Conservation (phyloP, 2,329 filamentous ascomycete species). For the Paramyrothecium roridum region DNA sequence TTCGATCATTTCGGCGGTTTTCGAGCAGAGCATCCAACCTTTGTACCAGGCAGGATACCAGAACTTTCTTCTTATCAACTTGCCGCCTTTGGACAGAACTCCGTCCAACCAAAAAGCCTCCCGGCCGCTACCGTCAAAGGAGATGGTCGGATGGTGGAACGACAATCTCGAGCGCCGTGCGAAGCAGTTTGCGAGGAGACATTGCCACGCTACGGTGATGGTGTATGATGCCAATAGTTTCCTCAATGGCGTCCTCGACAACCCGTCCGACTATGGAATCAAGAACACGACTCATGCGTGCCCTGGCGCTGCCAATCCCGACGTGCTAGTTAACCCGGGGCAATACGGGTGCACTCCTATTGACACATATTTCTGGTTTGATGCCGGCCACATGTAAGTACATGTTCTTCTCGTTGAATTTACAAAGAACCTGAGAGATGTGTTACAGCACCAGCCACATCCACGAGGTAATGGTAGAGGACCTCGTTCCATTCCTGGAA, state of each 20-base stretch:
- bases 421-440: neutral
- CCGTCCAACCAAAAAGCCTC: neutral
- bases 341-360: slow-evolving; percentile 1
- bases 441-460: slow-evolving; percentile 1
- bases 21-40: slow-evolving; percentile 2
- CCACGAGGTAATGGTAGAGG: slow-evolving; percentile 2
- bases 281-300: slow-evolving; percentile 5
- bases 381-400: slow-evolving; percentile 8
- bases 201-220: slow-evolving; percentile 1
- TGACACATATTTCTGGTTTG: slow-evolving; percentile 6
- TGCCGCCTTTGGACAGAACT: slow-evolving; percentile 5
- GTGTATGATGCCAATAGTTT: slow-evolving; percentile 7
- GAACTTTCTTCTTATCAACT: slow-evolving; percentile 6
- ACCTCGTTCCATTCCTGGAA: no score
- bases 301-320: slow-evolving; percentile 1
- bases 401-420: neutral
- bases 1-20: slow-evolving; percentile 3
- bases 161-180: neutral
- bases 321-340: neutral
- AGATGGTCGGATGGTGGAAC: slow-evolving; percentile 7
- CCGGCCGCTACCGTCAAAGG: neutral
- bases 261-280: slow-evolving; percentile 1
- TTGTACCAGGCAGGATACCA: slow-evolving; percentile 4
- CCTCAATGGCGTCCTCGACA: slow-evolving; percentile 3
- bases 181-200: neutral